A percentile compares a stretch with the other conserved stretches of the same genome.
phyloP scores from a whole-genome alignment of 305 asterid genomes.

The Solanum hybrid region DNA sequence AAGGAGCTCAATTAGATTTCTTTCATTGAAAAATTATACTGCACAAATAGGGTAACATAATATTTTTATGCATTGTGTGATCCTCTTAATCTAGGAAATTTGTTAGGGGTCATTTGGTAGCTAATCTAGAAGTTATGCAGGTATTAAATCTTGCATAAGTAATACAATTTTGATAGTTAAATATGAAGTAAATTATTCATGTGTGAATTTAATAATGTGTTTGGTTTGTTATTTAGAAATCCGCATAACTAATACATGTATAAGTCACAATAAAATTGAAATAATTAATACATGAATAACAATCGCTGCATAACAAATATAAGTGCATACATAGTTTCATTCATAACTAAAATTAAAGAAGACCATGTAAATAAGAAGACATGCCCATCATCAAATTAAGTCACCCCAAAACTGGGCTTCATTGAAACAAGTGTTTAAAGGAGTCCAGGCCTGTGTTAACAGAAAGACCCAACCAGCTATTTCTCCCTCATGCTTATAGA shows the following conservation, averaged over 20 bases:
- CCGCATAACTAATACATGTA: background rate
- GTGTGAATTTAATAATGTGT: background rate
- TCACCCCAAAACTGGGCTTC: background rate
- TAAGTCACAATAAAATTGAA: too few species aligned
- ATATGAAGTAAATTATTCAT: background rate
- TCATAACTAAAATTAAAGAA: background rate
- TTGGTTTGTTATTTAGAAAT: background rate
- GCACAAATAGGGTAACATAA: too few species aligned
- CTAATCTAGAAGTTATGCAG: background rate
- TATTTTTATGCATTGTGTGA: too few species aligned
- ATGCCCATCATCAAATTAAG: background rate
- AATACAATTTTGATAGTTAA: too few species aligned
- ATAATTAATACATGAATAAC: too few species aligned
- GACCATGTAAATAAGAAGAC: background rate
- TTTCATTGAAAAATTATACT: too few species aligned
- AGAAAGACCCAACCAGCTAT: background rate
- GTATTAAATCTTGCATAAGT: background rate
- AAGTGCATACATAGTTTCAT: background rate
- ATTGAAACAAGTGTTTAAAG: background rate
- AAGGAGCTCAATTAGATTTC: too few species aligned
- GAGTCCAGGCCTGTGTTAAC: background rate
- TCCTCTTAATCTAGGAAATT: too few species aligned
- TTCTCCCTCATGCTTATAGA: background rate
- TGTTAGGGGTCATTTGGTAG: too few species aligned
- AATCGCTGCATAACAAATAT: fast-evolving